Conservation (phyloP, 2,329 filamentous ascomycete species). For the Botryosphaeria dothidea region DNA sequence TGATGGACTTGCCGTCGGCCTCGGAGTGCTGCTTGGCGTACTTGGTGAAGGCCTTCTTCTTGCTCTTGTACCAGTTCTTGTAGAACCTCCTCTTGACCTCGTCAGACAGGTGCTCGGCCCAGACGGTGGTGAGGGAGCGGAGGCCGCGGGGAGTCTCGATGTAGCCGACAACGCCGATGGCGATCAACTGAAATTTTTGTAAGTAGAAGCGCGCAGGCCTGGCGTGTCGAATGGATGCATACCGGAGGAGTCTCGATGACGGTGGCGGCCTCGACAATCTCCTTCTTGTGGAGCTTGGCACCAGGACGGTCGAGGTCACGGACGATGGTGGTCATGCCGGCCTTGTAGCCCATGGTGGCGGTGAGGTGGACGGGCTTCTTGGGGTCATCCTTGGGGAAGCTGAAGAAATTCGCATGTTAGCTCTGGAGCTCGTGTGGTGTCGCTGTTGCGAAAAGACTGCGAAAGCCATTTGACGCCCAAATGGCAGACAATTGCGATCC, state of each 20-base stretch:
- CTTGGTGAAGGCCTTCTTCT: conserved; percentile 99
- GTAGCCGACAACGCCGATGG: conserved; percentile 99
- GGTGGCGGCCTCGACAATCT: conserved; percentile 46
- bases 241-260: conserved; percentile 58
- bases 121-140: conserved; percentile 98
- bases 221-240: conserved; percentile 65
- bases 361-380: conserved; percentile 99
- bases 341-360: conserved; percentile 99
- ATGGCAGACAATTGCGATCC: background rate
- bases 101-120: conserved; percentile 98
- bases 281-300: conserved; percentile 95
- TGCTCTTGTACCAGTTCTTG: conserved; percentile 99
- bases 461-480: background rate
- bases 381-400: conserved; percentile 99
- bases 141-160: conserved; percentile 99
- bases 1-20: conserved; percentile 84
- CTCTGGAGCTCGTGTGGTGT: background rate
- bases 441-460: background rate
- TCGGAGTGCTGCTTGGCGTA: conserved; percentile 99
- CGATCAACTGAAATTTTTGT: conserved; percentile 78
- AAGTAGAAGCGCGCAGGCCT: conserved; percentile 32
- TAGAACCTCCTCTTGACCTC: conserved; percentile 99
- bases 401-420: conserved; percentile 40
- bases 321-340: conserved; percentile 99
- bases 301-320: conserved; percentile 98